Base-by-base conservation (phyloP, 192 early-diverging fungal genomes). In the Backusella parvicylindrica region DNA sequence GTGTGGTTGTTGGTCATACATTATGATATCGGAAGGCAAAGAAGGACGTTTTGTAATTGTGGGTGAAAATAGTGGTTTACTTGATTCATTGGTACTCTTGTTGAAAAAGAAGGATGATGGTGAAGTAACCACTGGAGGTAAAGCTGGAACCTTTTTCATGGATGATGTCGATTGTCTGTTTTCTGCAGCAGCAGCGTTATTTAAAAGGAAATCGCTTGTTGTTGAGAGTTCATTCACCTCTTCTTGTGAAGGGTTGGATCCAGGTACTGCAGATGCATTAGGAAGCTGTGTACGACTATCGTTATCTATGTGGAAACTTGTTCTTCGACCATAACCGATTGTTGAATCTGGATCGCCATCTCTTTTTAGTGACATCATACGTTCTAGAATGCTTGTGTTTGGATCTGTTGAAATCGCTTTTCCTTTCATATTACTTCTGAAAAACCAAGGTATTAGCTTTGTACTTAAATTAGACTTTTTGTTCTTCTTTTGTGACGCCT, bases 401-500 rank as follows among this genome's bases (percentile, higher is more conserved):
- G 50, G 23, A 26, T 37, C 35, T 37, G 35, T 43, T 40, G 38
- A 6, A 31, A 47, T 56, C 16, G 49, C 37, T 32, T 49, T 53
- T 71, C 18, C 31, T 28, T 69, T 37, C 16, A 71, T 33, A 71
- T 30, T 33, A 43, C 8, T 53, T 71, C 64, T 65, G 33, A 36
- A 67, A 30, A 75, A 77, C 60, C 38, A 71, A 47, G 53, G 53
- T 3, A 47, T n/a, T 30, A 36, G n/a, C 7, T 23, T 56, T 15
- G 33, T 69, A 49, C 16, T 50, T 8, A 16, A 69, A 23, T 16
- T 47, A 18, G 15, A 11, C 6, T 36, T 30, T 31, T n/a, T 28
- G 0, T 43, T 74, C 73, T 67, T 67, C 11, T 56, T 21, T 35
- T 35, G 65, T 21, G 12, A 2, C 1, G 16, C 2, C 7, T 36